Percentiles rank a stretch among this genome's conserved stretches.
Evolutionary conservation across 805 yeast species (phyloP).

Genomic region (Cyberlindnera samutprakarnensis): DNA sequence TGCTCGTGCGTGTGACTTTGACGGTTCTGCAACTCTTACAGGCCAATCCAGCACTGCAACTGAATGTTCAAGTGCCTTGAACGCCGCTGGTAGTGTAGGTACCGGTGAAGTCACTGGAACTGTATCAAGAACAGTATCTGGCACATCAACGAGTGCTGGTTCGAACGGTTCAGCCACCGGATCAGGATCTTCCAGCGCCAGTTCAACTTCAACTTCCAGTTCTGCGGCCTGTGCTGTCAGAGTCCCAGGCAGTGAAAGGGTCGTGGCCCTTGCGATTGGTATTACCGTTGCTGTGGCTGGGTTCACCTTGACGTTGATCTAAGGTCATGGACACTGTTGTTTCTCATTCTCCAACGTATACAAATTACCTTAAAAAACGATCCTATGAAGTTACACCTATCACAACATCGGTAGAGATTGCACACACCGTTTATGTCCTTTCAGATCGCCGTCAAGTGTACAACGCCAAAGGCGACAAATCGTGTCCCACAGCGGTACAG

Average conservation of each 20-base stretch:
- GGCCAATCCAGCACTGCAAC: slow-evolving; percentile 40
- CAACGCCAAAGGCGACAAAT: too few relatives aligned
- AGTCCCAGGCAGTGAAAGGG: slow-evolving; percentile 24
- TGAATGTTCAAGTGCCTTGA: slow-evolving; percentile 48
- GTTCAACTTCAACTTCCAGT: slow-evolving; percentile 9
- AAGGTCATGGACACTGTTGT: too few relatives aligned
- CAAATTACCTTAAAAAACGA: too few relatives aligned
- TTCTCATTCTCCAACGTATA: too few relatives aligned
- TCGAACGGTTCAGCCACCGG: slow-evolving; percentile 9
- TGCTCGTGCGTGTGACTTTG: slow-evolving; percentile 54
- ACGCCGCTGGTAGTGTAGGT: slow-evolving; percentile 67
- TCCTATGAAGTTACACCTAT: too few relatives aligned
- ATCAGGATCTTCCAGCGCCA: slow-evolving; percentile 3
- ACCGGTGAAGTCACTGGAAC: slow-evolving; percentile 44
- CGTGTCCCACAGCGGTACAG: too few relatives aligned
- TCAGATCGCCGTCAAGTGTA: too few relatives aligned
- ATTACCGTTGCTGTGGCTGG: slow-evolving; percentile 30
- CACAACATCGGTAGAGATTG: too few relatives aligned
- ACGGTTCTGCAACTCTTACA: slow-evolving; percentile 55
- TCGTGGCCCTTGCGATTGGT: slow-evolving; percentile 25
- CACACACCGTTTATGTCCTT: too few relatives aligned
- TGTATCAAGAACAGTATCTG: slow-evolving; percentile 9
- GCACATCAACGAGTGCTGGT: slow-evolving; percentile 8
- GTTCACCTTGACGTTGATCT: slow-evolving; percentile 29
- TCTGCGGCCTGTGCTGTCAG: slow-evolving; percentile 19